Percentiles rank a stretch among this genome's conserved stretches.
Evolutionary conservation across 2,329 filamentous ascomycete species (phyloP).

Genomic region (Bipolaris gigantea): DNA sequence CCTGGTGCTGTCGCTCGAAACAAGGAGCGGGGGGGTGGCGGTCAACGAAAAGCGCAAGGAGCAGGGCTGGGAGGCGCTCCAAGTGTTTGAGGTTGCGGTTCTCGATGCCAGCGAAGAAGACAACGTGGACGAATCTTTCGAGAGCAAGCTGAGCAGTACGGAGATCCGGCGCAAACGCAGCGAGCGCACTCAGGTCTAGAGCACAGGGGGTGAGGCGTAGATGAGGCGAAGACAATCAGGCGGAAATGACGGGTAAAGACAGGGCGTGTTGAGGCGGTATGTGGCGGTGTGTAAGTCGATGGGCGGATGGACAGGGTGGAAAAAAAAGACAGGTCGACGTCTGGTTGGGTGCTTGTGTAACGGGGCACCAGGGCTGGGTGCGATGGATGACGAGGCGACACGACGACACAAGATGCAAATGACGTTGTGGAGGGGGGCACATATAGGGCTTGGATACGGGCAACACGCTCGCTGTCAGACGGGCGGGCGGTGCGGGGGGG

Average conservation of each 20-base stretch:
- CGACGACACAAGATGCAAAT: constrained; percentile 28
- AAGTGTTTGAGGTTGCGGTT: constrained; percentile 88
- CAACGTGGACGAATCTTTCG: constrained; percentile 63
- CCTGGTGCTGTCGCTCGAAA: constrained; percentile 86
- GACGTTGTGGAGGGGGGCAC: constrained; percentile 18
- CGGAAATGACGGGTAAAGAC: constrained; percentile 4
- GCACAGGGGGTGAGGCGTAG: constrained; percentile 26
- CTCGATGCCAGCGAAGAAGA: constrained; percentile 67
- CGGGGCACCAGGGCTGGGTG: constrained; percentile 23
- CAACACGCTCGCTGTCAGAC: constrained; percentile 17
- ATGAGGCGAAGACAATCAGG: background rate
- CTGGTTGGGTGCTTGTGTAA: constrained; percentile 30
- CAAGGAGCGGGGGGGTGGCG: constrained; percentile 75
- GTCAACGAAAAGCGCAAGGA: constrained; percentile 82
- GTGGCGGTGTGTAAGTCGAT: constrained; percentile 9
- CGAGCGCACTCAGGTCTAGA: constrained; percentile 29
- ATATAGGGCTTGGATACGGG: constrained; percentile 15
- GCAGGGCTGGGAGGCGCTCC: constrained; percentile 73
- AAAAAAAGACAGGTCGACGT: constrained; percentile 17
- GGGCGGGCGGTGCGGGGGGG: background rate
- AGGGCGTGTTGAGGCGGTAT: constrained; percentile 15
- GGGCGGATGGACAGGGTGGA: constrained; percentile 9
- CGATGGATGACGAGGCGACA: constrained; percentile 19
- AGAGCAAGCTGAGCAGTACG: constrained; percentile 88
- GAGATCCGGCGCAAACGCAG: constrained; percentile 63